phyloP scores from a whole-genome alignment of 345 rosid genomes.

The Eucalyptus marginata region DNA sequence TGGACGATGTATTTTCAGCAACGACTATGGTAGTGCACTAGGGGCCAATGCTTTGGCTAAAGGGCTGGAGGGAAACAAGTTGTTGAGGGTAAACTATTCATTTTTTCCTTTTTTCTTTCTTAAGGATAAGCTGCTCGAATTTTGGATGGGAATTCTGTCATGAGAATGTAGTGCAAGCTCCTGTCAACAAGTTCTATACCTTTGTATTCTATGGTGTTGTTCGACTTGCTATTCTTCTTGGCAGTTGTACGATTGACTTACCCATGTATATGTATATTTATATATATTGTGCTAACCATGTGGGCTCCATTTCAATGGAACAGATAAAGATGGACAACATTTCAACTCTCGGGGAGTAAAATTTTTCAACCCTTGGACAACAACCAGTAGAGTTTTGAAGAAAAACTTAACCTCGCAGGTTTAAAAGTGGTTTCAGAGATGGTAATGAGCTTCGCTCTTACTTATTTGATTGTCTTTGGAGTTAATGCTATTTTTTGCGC shows the following conservation, averaged over 20 bases:
- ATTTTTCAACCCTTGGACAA: too few species aligned
- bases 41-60: constrained; percentile 93
- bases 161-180: neutral
- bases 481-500: neutral
- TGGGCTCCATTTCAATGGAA: too few species aligned
- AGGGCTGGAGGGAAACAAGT: constrained; percentile 84
- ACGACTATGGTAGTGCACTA: constrained; percentile 89
- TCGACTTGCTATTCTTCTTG: neutral
- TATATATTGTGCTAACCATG: too few species aligned
- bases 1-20: constrained; percentile 34
- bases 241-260: neutral
- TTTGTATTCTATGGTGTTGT: neutral
- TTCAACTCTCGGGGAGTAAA: too few species aligned
- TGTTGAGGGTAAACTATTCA: constrained; percentile 41
- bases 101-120: neutral
- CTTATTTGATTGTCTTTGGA: neutral
- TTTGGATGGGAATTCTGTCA: neutral
- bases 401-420: neutral
- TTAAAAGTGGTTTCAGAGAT: neutral
- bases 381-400: too few species aligned
- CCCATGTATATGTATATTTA: too few species aligned
- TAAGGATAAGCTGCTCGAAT: neutral
- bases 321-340: too few species aligned
- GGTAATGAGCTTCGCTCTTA: neutral
- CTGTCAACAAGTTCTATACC: neutral